A percentile compares a stretch with the other conserved stretches of the same genome.
Evolutionary conservation across 495 filamentous ascomycete genomes (phyloP).

Genomic region (Neurospora sublineolata): DNA sequence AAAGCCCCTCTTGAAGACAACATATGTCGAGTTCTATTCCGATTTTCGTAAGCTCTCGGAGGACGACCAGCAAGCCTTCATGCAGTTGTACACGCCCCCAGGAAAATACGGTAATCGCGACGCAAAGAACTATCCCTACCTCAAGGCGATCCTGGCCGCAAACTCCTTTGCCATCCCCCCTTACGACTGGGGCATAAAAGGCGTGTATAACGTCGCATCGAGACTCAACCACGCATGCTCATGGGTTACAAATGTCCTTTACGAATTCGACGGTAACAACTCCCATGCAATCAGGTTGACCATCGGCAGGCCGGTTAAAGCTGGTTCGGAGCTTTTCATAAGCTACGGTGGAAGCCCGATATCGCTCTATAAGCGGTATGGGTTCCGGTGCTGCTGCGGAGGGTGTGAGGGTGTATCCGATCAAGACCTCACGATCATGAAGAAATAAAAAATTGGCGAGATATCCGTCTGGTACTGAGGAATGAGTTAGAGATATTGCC

Average conservation of each 20-base stretch:
- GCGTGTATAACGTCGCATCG: constrained; percentile 8
- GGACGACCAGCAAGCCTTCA: background rate
- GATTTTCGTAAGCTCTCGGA: constrained; percentile 11
- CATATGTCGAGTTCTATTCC: background rate
- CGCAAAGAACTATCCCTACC: background rate
- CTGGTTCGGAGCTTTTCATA: constrained; percentile 22
- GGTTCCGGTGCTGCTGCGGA: constrained; percentile 25
- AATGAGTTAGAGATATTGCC: background rate
- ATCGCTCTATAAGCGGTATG: constrained; percentile 19
- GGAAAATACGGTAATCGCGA: too few relatives aligned
- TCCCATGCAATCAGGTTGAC: constrained; percentile 5
- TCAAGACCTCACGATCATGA: constrained; percentile 2
- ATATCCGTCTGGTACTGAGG: background rate
- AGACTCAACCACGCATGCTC: constrained; percentile 29
- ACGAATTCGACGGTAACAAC: background rate
- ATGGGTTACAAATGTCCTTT: constrained; percentile 12
- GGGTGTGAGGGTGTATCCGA: constrained; percentile 17
- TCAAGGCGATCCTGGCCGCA: background rate
- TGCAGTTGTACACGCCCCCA: background rate
- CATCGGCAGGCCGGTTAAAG: constrained; percentile 5
- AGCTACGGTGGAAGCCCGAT: constrained; percentile 18
- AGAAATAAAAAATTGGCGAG: background rate
- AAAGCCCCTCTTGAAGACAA: constrained; percentile 11
- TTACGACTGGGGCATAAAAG: background rate
- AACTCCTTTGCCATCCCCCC: background rate